Evolutionary conservation across 2,329 filamentous ascomycete genomes (phyloP).

Genomic region (Arthrinium phaeospermum): DNA sequence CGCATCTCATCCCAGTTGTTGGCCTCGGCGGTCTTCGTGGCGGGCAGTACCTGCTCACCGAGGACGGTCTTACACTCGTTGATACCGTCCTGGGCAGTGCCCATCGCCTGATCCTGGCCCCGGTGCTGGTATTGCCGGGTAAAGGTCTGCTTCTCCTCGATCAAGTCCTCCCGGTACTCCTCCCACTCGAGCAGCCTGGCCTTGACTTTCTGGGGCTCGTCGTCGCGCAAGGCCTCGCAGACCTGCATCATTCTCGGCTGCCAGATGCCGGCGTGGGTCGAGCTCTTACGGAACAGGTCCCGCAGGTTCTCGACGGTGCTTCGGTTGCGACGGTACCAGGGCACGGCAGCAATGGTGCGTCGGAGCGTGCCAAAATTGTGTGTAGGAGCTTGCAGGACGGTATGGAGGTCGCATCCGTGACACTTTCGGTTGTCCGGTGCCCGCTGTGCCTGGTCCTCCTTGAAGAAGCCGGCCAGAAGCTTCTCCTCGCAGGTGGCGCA

Average conservation of each 20-base stretch:
- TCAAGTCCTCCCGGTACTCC: not conserved
- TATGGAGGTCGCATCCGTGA: conserved; percentile 30
- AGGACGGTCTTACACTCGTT: not conserved
- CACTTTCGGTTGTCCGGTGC: conserved; percentile 22
- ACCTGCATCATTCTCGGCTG: not conserved
- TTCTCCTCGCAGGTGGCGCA: conserved; percentile 27
- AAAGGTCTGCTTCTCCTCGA: not conserved
- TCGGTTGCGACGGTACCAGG: not conserved
- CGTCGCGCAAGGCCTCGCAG: not conserved
- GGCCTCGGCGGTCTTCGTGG: not conserved
- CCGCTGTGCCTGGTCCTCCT: not conserved
- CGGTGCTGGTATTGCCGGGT: not conserved
- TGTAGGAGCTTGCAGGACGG: conserved; percentile 17
- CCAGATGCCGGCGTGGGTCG: not conserved
- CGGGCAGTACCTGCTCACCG: not conserved
- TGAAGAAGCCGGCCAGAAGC: conserved; percentile 29
- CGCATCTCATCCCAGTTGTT: conserved; percentile 3
- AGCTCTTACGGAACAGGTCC: not conserved
- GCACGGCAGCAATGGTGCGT: not conserved
- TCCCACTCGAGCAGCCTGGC: too few relatives aligned
- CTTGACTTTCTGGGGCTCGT: not conserved
- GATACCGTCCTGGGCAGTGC: too few relatives aligned
- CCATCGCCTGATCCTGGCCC: not conserved
- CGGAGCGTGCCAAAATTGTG: conserved; percentile 18
- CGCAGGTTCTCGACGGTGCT: not conserved